Base-by-base conservation (phyloP, 2,329 filamentous ascomycete genomes). In the Penicillium decumbens region DNA sequence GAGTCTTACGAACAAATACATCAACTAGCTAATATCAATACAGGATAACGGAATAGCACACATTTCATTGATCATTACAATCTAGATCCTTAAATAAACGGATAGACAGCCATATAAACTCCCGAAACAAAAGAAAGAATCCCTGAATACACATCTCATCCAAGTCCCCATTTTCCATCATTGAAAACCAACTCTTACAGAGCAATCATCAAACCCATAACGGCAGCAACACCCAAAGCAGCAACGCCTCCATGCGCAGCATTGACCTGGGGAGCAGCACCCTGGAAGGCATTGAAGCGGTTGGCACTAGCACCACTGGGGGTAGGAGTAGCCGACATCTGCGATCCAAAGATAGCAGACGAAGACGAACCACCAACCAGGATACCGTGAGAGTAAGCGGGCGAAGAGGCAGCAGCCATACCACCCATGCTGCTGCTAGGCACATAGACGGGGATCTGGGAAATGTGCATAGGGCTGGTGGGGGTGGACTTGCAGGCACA, bases 121-220 rank as follows among this genome's bases (percentile, higher is more conserved):
- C 45, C 50, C 30, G 30, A 53, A 45, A 25, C 18, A 35, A 40
- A 43, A 49, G 12, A 38, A 27, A 45, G 12, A 38, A 45, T 20
- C 12, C 6, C 39, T 24, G 20, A 44, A 32, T 8, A 29, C 25
- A 35, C 9, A 29, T 18, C 23, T 41, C 32, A 3, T 37, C 33
- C 33, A 9, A 20, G 15, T 12, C 8, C 9, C n/a, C 8, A 33
- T 33, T 18, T 33, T 9, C 32, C 1, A 33, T 18, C 32, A 18
- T 18, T 18, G 6, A 18, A 9, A 33, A 8, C 32, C 7, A 18
- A 18, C 32, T 8, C 38, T 53, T 50, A 62, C 49, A 61, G 52
- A 25, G 53, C 55, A 47, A 54, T 47, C 57, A 62, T 54, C 20
- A 61, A n/a, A 5, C 49, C 60, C 57, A 62, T 55, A 15, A 59